Base-by-base conservation (phyloP, 1,284 basidiomycete species). In the Takashimella tepidaria region DNA sequence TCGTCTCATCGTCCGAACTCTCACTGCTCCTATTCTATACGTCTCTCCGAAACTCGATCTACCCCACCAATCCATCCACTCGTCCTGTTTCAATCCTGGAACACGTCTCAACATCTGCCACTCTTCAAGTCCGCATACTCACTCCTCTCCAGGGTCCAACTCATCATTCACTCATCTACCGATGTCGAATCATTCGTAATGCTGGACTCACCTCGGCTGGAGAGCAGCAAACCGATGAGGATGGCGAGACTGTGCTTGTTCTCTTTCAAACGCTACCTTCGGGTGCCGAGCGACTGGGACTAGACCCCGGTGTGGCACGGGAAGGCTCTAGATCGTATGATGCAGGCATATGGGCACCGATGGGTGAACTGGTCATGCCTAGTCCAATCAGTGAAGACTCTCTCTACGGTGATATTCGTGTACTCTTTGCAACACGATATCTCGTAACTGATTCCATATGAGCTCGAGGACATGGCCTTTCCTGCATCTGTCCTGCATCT, bases 21-120 rank as follows among this genome's bases (percentile, higher is more conserved):
- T 67, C 70, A 10, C 49, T 69, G 2, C 57, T 66, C 12, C 62
- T 74, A 1, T 74, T 72, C 60, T 70, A 74, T 58, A 70, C 64
- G 2, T 64, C 70, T 3, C 54, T 67, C 13, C 65, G 68, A 31
- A 61, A 66, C 24, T 61, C 59, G 3, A 53, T 68, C 20, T 55
- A 53, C n/a, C 60, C 59, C 16, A 40, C 21, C 46, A 48, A 23
- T 31, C 45, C 19, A 50, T 50, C 21, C 55, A 56, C 8, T 45
- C 53, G 21, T 24, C 54, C 19, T 42, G 44, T 20, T 44, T 61
- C 23, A 2, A 45, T 48, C 22, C 12, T 46, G 19, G n/a, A 51
- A 24, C 56, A 58, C 41, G 19, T 63, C 13, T 49, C 50, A 11
- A 26, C 53, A 2, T 5, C 51, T 50, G 47, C 61, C 20, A 21